These are phyloP conservation scores for Oemleria cerasiformis DNA, from an alignment of 306 rosid genomes.

Conservation along the genomic window DNA sequence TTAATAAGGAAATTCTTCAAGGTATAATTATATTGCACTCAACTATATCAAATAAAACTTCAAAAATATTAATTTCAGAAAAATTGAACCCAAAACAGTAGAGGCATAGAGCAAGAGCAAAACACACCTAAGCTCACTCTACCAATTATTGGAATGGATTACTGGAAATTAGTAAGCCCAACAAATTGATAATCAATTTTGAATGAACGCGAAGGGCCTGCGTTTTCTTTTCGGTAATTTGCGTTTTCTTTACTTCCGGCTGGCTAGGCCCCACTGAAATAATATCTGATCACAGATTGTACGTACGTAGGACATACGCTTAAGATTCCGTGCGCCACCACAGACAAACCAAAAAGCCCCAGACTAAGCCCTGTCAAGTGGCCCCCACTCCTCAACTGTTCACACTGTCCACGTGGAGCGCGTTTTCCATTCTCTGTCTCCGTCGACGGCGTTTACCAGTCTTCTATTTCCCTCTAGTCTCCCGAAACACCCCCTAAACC, in stretches of 20 bases:
- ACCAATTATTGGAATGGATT: too few species aligned
- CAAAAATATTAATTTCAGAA: too few species aligned
- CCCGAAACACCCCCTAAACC: conserved; percentile 1
- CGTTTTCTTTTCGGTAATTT: too few species aligned
- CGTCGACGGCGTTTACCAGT: conserved; percentile 72
- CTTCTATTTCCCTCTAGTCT: conserved; percentile 8
- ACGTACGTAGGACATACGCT: conserved; percentile 11
- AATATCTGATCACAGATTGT: background rate
- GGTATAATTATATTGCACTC: too few species aligned
- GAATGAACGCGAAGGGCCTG: background rate
- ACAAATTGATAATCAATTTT: background rate
- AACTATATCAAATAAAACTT: too few species aligned
- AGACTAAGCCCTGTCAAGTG: background rate
- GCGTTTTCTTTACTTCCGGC: background rate
- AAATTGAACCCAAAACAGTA: too few species aligned
- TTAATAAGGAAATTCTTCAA: too few species aligned
- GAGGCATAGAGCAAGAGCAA: too few species aligned
- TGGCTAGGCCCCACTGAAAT: background rate
- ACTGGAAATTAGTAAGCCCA: too few species aligned
- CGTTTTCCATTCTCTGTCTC: conserved; percentile 35
- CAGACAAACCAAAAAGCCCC: background rate
- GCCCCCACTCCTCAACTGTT: background rate
- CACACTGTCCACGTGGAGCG: conserved; percentile 55
- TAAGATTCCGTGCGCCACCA: background rate
- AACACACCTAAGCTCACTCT: too few species aligned